Conservation (phyloP, 257 asterid species). For the Nicotiana benthamiana region DNA sequence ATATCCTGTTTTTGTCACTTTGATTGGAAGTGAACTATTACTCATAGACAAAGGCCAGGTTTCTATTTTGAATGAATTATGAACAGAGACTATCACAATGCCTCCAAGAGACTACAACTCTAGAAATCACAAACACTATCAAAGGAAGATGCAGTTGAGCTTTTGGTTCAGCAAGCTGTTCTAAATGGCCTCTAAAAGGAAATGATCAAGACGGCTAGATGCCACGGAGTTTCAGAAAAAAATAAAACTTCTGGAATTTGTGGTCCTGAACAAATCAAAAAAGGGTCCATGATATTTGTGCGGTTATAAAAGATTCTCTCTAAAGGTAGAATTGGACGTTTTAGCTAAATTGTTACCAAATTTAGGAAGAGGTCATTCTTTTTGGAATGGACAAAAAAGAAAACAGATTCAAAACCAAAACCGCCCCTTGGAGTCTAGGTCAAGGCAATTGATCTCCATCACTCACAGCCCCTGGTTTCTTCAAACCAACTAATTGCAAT, state of each 20-base stretch:
- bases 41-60: not conserved
- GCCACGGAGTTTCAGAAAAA: no score
- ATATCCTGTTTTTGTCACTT: not conserved
- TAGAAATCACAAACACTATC: no score
- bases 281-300: no score
- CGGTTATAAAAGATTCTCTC: no score
- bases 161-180: not conserved
- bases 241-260: no score
- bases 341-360: no score
- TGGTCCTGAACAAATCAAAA: no score
- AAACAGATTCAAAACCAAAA: not conserved
- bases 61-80: not conserved
- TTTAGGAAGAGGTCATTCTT: no score
- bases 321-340: no score
- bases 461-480: slow-evolving; percentile 22
- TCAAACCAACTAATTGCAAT: not conserved
- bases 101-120: not conserved
- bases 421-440: slow-evolving; percentile 18
- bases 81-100: not conserved
- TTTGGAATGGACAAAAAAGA: no score
- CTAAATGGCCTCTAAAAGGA: not conserved
- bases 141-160: not conserved
- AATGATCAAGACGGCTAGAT: not conserved
- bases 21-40: not conserved
- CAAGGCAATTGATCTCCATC: not conserved